phyloP scores from a whole-genome alignment of 768 basidiomycete genomes.

The Russula foetens region DNA sequence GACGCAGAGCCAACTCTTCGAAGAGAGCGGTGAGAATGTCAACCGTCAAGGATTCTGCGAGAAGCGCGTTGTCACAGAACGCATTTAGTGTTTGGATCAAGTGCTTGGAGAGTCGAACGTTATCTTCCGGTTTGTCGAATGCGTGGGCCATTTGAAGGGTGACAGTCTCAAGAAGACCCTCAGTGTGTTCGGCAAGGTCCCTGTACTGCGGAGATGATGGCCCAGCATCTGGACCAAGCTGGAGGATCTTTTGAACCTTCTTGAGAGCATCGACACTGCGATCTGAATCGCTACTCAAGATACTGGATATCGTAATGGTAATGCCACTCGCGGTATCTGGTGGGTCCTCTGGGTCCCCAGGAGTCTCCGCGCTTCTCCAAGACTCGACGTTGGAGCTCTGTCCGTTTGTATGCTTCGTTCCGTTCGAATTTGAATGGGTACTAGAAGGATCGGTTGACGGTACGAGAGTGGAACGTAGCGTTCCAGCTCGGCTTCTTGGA shows the following conservation, averaged over 20 bases:
- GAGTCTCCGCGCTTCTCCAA: slow-evolving; percentile 10
- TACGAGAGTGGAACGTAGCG: slow-evolving; percentile 10
- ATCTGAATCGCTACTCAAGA: slow-evolving; percentile 77
- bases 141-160: slow-evolving; percentile 87
- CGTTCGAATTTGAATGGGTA: neutral
- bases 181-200: slow-evolving; percentile 69
- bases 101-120: slow-evolving; percentile 93
- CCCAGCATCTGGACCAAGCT: slow-evolving; percentile 65
- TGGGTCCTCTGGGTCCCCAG: slow-evolving; percentile 18
- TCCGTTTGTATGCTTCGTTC: slow-evolving; percentile 3
- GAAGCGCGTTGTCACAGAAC: slow-evolving; percentile 83
- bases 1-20: slow-evolving; percentile 83
- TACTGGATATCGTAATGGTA: slow-evolving; percentile 77
- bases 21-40: slow-evolving; percentile 80
- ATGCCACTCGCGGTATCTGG: slow-evolving; percentile 46
- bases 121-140: slow-evolving; percentile 77
- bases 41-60: slow-evolving; percentile 82
- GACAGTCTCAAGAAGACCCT: slow-evolving; percentile 85
- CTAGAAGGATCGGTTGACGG: neutral
- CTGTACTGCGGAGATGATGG: slow-evolving; percentile 61
- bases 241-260: slow-evolving; percentile 80
- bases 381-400: slow-evolving; percentile 16
- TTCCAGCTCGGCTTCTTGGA: slow-evolving; percentile 44
- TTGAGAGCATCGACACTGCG: slow-evolving; percentile 92
- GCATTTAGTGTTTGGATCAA: slow-evolving; percentile 93